These are phyloP conservation scores for Candida succiphila DNA, from an alignment of 805 yeast species.

Conservation along the genomic window DNA sequence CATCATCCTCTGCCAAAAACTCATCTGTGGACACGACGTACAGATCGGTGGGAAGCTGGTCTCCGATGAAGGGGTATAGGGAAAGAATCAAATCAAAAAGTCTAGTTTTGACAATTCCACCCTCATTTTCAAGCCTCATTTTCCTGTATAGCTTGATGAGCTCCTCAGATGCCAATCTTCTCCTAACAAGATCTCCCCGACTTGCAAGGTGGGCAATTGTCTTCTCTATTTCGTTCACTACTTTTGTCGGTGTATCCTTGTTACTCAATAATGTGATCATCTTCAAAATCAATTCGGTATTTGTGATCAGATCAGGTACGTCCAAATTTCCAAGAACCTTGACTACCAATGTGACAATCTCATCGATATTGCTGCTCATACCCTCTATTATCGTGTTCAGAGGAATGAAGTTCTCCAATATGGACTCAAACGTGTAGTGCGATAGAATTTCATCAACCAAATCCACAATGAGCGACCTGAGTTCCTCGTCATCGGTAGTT, in stretches of 20 bases:
- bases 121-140: constrained; percentile 13
- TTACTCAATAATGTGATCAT: constrained; percentile 15
- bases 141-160: constrained; percentile 11
- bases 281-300: constrained; percentile 16
- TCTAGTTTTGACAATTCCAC: constrained; percentile 14
- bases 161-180: constrained; percentile 18
- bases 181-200: constrained; percentile 20
- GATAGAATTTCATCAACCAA: constrained; percentile 17
- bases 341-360: constrained; percentile 16
- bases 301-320: constrained; percentile 24
- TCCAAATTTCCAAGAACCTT: constrained; percentile 15
- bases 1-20: constrained; percentile 17
- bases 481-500: constrained; percentile 10
- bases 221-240: constrained; percentile 13
- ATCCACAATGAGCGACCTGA: constrained; percentile 5
- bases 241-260: constrained; percentile 9
- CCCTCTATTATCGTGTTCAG: constrained; percentile 20
- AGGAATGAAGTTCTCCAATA: constrained; percentile 12
- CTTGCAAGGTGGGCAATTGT: constrained; percentile 12
- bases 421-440: constrained; percentile 18
- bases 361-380: constrained; percentile 14
- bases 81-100: constrained; percentile 21
- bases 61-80: constrained; percentile 14
- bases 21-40: constrained; percentile 14
- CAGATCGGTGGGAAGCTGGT: constrained; percentile 13